These are phyloP conservation scores for Nigrospora osmanthi DNA, from an alignment of 2,329 filamentous ascomycete species.

Conservation along the genomic window DNA sequence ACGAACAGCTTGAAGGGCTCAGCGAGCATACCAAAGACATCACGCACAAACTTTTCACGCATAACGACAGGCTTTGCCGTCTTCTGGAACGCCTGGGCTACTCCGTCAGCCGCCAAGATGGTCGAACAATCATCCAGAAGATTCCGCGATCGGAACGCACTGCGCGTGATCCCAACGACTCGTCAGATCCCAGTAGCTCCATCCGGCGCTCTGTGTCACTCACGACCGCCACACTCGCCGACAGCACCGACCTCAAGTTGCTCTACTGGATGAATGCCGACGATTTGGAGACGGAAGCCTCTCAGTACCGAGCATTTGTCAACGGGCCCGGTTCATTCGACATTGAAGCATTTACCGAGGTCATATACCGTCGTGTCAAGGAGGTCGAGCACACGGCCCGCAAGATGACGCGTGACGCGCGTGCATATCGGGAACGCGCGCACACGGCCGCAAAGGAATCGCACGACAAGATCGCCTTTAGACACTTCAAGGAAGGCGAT, in stretches of 20 bases:
- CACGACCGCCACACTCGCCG: slow-evolving; percentile 45
- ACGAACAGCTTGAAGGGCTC: slow-evolving; percentile 58
- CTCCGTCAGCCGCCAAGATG: slow-evolving; percentile 65
- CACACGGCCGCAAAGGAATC: slow-evolving; percentile 75
- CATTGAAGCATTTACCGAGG: slow-evolving; percentile 75
- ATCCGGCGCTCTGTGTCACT: slow-evolving; percentile 46
- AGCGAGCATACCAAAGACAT: slow-evolving; percentile 72
- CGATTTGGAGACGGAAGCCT: slow-evolving; percentile 57
- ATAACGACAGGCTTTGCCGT: slow-evolving; percentile 75
- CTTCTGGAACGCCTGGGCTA: slow-evolving; percentile 86
- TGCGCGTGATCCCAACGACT: slow-evolving; percentile 48
- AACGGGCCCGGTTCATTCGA: slow-evolving; percentile 70
- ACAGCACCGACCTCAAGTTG: slow-evolving; percentile 61
- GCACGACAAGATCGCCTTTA: slow-evolving; percentile 93
- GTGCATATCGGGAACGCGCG: slow-evolving; percentile 80
- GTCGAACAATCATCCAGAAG: slow-evolving; percentile 68
- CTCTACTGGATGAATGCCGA: slow-evolving; percentile 75
- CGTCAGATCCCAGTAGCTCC: slow-evolving; percentile 46
- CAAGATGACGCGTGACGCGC: slow-evolving; percentile 86
- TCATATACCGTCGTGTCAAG: slow-evolving; percentile 80
- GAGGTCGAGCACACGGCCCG: slow-evolving; percentile 89
- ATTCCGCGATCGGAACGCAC: slow-evolving; percentile 52
- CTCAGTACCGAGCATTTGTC: slow-evolving; percentile 70
- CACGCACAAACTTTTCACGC: slow-evolving; percentile 72
- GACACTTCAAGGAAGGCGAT: slow-evolving; percentile 93